These are phyloP conservation scores for Croton laevigatus DNA, from an alignment of 441 rosid genomes.

Conservation along the genomic window DNA sequence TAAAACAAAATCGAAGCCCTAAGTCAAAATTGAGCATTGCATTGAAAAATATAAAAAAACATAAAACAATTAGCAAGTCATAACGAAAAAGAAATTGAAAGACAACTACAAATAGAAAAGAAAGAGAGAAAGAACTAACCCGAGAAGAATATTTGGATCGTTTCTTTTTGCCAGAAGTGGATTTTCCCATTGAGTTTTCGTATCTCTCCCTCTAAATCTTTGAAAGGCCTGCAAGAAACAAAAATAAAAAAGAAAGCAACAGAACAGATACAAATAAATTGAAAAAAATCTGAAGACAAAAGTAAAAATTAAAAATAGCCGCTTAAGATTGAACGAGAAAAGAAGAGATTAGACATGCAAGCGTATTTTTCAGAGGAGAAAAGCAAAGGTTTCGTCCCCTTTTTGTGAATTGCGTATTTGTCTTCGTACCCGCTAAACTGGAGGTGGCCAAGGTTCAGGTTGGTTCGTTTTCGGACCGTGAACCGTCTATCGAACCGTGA, in stretches of 20 bases:
- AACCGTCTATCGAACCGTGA: no score
- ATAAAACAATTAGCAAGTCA: neutral
- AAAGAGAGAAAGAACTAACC: constrained; percentile 34
- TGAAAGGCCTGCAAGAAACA: constrained; percentile 31
- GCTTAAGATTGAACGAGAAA: neutral
- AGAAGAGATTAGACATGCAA: no score
- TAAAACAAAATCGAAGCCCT: neutral
- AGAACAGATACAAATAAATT: neutral
- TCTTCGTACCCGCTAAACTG: no score
- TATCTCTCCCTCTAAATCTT: neutral
- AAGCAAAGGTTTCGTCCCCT: neutral
- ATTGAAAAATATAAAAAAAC: neutral
- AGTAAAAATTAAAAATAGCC: neutral
- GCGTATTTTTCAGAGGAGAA: neutral
- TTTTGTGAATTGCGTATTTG: no score
- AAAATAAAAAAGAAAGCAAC: constrained; percentile 13
- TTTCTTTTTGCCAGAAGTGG: constrained; percentile 50
- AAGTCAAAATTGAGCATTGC: neutral
- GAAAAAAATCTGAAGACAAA: neutral
- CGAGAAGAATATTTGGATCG: constrained; percentile 47
- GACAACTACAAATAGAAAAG: neutral
- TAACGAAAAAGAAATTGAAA: neutral
- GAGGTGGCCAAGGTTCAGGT: no score
- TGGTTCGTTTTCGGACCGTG: no score
- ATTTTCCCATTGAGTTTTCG: constrained; percentile 53